Base-by-base conservation (phyloP, 2,329 filamentous ascomycete genomes). In the Myriangium duriaei region DNA sequence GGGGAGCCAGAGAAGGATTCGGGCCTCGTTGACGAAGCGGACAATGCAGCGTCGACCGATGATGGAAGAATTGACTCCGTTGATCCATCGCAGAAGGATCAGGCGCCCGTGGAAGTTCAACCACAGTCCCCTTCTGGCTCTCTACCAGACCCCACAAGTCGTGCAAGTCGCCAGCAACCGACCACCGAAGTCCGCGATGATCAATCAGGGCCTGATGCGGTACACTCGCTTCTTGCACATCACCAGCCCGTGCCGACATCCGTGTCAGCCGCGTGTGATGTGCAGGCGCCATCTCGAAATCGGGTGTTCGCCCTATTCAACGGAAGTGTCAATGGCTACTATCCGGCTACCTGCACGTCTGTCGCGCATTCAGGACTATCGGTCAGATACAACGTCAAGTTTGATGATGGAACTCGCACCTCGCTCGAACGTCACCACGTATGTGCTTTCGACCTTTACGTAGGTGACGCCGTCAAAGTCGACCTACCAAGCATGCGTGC, bases 271-370 rank as follows among this genome's bases (percentile, higher is more conserved):
- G n/a, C n/a, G n/a, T n/a, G n/a, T n/a, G n/a, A n/a, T n/a, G n/a
- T n/a, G n/a, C n/a, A n/a, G 14, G 14, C 33, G 14, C 5, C 32
- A 4, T 24, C 21, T 12, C 32, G 17, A 9, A 68, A 70, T 38
- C 64, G 74, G 43, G 64, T 78, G 0, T 64, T 77, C 44, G 72
- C 74, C 5, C 60, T 63, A 17, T 79, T 74, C 64, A 72, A 65
- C 45, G 60, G 60, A n/a, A 65, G 60, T 35, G 30, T 42, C 35
- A 41, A 64, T 65, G 37, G 62, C 58, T 78, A 69, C 50, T 76
- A 74, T 49, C 72, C 74, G 33, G 74, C 70, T 6, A 72, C 65
- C n/a, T 77, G 67, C 47, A 52, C 75, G 21, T 28, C 30, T 6
- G 14, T 28, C 2, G 11, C 18, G 11, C 28, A 30, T 7, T 5